Evolutionary conservation across 2,329 filamentous ascomycete species (phyloP), one percentile per base, ranked within the genome.

Genomic region (Penicillium thymicola): DNA sequence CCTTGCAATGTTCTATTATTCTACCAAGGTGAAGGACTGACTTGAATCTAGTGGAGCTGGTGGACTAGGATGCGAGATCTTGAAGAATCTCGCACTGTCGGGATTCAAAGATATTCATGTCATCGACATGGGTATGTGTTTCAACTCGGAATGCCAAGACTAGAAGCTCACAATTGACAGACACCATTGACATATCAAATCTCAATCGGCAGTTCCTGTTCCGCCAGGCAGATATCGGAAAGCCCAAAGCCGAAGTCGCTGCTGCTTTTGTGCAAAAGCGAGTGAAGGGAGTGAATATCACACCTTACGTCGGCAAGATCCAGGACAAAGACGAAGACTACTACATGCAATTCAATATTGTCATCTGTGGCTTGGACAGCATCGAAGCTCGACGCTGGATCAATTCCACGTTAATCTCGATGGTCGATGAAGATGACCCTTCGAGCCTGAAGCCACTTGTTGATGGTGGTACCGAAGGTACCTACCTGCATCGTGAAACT

Each of bases 351-450:
- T 99, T 99, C 76, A 90, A 91, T 72, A 84, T 97, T 55, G 85
- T 99, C 46, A 86, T 99, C 44, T 99, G 94, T 72, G 94, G 95
- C 2, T 80, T 99, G 23, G 94, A 99, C 81, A 96, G 91, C 72
- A 94, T 99, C 66, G 94, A 99, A 76, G 94, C 94, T 40, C 85
- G 94, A n/a, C 84, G 94, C 58, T 99, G 95, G 95, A 99, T 99
- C 75, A 99, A 99, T 72, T 88, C 92, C 51, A 97, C 89, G 18
- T 81, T 99, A 4, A 88, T 97, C 27, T 88, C 88, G 56, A 91
- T 99, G 83, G 90, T 96, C 5, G 92, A 97, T 68, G 82, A 84
- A 58, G 86, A 91, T 7, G 85, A 93, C 62, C 85, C 87, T 10
- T 93, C 97, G 69, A 90, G 85, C 49, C 79, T 97, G 64, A 99